Evolutionary conservation across 2,329 filamentous ascomycete genomes (phyloP), one percentile per base, ranked within the genome.

Genomic region (Cordyceps cicadae): DNA sequence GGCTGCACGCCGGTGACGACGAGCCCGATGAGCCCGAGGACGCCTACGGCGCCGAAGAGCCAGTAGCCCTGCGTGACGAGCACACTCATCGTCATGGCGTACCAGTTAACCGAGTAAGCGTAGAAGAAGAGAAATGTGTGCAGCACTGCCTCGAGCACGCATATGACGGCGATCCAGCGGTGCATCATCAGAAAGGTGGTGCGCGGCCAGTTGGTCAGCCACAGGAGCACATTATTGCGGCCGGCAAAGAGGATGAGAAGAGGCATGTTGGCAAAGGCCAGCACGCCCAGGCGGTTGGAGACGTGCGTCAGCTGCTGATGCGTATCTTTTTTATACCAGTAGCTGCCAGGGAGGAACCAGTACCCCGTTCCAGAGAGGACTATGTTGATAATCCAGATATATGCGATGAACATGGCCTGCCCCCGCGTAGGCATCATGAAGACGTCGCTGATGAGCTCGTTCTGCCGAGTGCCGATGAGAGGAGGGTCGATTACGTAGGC

Each of bases 131-230:
- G 62, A 17, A 74, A 65, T 1, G 70, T 73, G 67, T 82, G 79
- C 0, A 80, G 26, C 14, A 75, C 64, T 7, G 72, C 75, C 60
- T 81, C 71, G 0, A 79, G 52, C 12, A 73, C 71, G 46, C 70
- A 73, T 21, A 81, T 67, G 46, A 71, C 65, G 5, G 75, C 77
- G 6, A 77, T 68, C 76, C 76, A 81, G 17, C 78, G 75, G 65
- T 82, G 79, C 2, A 81, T 67, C 3, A 80, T 64, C 15, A 81
- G 56, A 63, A 71, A 80, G 1, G 79, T 81, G 0, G 71, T 72
- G 61, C 79, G 74, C 1, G 70, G 73, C 77, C 78, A 81, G 64
- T 77, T 72, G 3, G 78, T 79, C 3, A 78, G 54, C 69, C 71
- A 75, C 0, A 79, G 69, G 0, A 79, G 70, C 8, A 79, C 26